A percentile compares a stretch with the other conserved stretches of the same genome.
Conservation (phyloP, 1,284 basidiomycete genomes). For the Leccinum insigne region DNA sequence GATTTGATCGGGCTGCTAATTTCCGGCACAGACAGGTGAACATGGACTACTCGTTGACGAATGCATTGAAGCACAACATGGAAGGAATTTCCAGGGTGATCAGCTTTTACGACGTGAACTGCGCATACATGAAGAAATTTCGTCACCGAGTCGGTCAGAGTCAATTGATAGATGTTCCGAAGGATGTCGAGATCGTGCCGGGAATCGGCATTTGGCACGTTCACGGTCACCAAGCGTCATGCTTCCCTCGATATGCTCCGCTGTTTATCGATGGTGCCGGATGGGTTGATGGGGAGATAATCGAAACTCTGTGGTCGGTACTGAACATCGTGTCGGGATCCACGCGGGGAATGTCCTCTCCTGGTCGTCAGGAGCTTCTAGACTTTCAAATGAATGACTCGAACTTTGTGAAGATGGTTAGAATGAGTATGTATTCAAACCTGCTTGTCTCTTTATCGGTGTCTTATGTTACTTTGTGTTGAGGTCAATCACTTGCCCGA, state of each 20-base stretch:
- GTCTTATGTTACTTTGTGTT: background rate
- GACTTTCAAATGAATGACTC: background rate
- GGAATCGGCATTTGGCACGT: conserved; percentile 17
- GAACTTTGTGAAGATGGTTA: background rate
- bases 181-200: background rate
- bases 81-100: background rate
- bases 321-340: background rate
- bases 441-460: too few relatives aligned
- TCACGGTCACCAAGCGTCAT: conserved; percentile 8
- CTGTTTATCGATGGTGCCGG: background rate
- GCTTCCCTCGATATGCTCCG: conserved; percentile 2
- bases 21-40: conserved; percentile 16
- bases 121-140: conserved; percentile 11
- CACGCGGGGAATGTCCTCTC: background rate
- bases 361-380: background rate
- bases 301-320: background rate
- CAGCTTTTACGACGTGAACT: conserved; percentile 17
- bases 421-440: background rate
- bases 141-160: background rate
- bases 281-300: background rate
- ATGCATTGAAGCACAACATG: conserved; percentile 12
- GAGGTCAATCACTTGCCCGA: background rate
- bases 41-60: conserved; percentile 22
- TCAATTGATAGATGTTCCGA: background rate
- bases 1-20: background rate